Evolutionary conservation across 306 rosid species (phyloP).

Genomic region (Urtica urens): DNA sequence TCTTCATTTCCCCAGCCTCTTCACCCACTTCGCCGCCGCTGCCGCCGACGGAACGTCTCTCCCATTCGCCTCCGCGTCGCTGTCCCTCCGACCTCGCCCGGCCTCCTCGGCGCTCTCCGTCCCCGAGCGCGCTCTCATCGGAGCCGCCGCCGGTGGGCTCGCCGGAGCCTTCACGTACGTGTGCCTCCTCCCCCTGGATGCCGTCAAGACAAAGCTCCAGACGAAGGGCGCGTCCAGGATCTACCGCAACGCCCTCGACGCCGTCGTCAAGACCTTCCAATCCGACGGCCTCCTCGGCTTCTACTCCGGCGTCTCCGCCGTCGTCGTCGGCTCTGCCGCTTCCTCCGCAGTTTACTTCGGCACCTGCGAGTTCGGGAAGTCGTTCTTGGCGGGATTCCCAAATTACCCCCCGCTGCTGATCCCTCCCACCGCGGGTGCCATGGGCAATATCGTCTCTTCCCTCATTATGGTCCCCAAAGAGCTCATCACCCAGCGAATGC

Average conservation of each 20-base stretch:
- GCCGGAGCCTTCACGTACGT: conserved; percentile 97
- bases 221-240: conserved; percentile 65
- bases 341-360: conserved; percentile 86
- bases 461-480: conserved; percentile 93
- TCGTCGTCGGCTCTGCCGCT: conserved; percentile 69
- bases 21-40: conserved; percentile 33
- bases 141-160: conserved; percentile 74
- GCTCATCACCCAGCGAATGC: conserved; percentile 82
- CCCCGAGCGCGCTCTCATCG: conserved; percentile 72
- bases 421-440: conserved; percentile 80
- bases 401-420: conserved; percentile 44
- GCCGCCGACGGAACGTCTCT: conserved; percentile 2
- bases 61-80: conserved; percentile 20
- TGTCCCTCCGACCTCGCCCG: conserved; percentile 21
- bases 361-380: conserved; percentile 79
- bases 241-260: conserved; percentile 62
- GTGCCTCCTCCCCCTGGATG: conserved; percentile 77
- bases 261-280: conserved; percentile 54
- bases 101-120: conserved; percentile 49
- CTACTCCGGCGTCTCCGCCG: conserved; percentile 82
- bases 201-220: conserved; percentile 82
- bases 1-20: conserved; percentile 26
- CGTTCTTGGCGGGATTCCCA: conserved; percentile 36
- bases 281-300: conserved; percentile 54
- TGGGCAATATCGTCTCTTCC: conserved; percentile 74